Base-by-base conservation (phyloP, 352 stramenopile genomes). In the Phytophthora tubulina region DNA sequence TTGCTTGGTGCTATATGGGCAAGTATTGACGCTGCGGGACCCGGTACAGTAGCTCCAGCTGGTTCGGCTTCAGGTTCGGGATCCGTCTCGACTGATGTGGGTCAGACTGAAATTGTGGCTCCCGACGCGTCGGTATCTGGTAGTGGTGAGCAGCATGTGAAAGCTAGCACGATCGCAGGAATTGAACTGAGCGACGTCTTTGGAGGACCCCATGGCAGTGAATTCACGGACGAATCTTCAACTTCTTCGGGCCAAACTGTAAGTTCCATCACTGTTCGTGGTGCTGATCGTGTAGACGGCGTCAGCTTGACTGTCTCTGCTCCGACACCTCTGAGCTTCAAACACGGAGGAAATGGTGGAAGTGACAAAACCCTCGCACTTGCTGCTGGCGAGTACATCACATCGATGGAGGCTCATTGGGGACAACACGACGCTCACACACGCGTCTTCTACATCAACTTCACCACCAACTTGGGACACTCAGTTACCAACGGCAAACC, bases 361-460 rank as follows among this genome's bases (percentile, higher is more conserved):
- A 72, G 35, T 5, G 60, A 63, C 6, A 61, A 61, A 35, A 82
- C 75, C n/a, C 62, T 88, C 10, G 67, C 72, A 66, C 70, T 88
- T 17, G 70, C 53, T 10, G 46, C 35, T 17, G 53, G 53, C 5
- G 63, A 71, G 31, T 71, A 60, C 21, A 33, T 71, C 63, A 76
- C 49, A 31, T 82, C 77, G 11, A 72, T 84, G 52, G 77, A 88
- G 63, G 44, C 67, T 8, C 80, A 88, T n/a, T 65, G 52, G 63
- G 63, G 63, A 0, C 53, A 71, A 15, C 45, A 71, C 21, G 53
- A 66, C 17, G 63, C 44, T 32, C 63, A 65, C 36, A 71, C 63
- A 14, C 54, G 63, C n/a, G 57, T 71, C 2, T 71, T 71, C 27
- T 71, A 71, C n/a, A 45, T 71, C 15, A 71, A 65, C 15, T 65